Conservation (phyloP, 2,329 filamentous ascomycete species). For the Aspergillus caelatus region DNA sequence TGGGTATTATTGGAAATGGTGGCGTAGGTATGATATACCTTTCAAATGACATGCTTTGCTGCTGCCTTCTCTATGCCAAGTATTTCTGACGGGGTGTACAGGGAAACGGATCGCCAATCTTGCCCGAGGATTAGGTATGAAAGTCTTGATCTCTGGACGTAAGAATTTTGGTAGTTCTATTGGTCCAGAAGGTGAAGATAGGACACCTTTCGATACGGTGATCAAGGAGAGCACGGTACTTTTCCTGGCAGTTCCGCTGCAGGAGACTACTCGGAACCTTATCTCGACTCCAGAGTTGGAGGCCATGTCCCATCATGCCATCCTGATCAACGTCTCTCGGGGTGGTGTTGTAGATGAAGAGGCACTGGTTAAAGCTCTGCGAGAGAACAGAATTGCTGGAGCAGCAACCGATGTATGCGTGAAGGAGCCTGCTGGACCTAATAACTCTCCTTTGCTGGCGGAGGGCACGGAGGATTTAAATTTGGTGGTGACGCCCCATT, state of each 20-base stretch:
- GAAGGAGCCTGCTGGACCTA: conserved; percentile 50
- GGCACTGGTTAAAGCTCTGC: conserved; percentile 50
- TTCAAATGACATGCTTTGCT: background rate
- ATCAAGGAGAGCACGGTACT: conserved; percentile 34
- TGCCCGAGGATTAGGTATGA: conserved; percentile 52
- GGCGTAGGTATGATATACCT: conserved; percentile 40
- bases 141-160: conserved; percentile 52
- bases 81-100: conserved; percentile 11
- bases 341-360: conserved; percentile 56
- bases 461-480: conserved; percentile 52
- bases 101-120: conserved; percentile 49
- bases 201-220: conserved; percentile 32
- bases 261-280: conserved; percentile 35
- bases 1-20: conserved; percentile 56
- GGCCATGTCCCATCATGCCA: conserved; percentile 47
- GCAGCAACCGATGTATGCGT: conserved; percentile 56
- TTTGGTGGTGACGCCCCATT: conserved; percentile 55
- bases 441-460: conserved; percentile 47
- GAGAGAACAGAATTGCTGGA: conserved; percentile 49
- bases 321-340: conserved; percentile 54
- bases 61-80: background rate
- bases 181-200: conserved; percentile 13
- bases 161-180: conserved; percentile 35
- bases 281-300: conserved; percentile 45
- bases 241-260: conserved; percentile 35